phyloP scores from a whole-genome alignment of 768 basidiomycete species.

The Boletus reticulatus region DNA sequence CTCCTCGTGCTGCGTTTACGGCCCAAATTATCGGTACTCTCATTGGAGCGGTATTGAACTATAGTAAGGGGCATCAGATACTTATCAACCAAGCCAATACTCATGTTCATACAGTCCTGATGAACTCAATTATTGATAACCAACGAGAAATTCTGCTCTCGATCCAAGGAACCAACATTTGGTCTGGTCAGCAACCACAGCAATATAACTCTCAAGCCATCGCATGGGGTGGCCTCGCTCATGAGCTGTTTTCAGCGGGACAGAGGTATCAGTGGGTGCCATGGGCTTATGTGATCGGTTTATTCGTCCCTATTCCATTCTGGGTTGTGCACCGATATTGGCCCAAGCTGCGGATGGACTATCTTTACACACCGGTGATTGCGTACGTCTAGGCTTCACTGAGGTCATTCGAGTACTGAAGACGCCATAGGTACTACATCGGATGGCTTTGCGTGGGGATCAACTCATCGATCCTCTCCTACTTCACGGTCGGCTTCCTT shows the following conservation, averaged over 20 bases:
- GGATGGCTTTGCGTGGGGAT: slow-evolving; percentile 50
- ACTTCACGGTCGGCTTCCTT: slow-evolving; percentile 49
- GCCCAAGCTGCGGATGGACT: slow-evolving; percentile 31
- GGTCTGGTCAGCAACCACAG: slow-evolving; percentile 33
- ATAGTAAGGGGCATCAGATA: slow-evolving; percentile 49
- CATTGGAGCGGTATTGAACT: slow-evolving; percentile 35
- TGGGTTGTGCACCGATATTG: slow-evolving; percentile 37
- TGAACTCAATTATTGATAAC: slow-evolving; percentile 55
- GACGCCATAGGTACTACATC: slow-evolving; percentile 33
- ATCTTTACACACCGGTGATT: slow-evolving; percentile 35
- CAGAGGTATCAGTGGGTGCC: slow-evolving; percentile 41
- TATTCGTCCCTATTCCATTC: slow-evolving; percentile 41
- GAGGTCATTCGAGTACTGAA: slow-evolving; percentile 1
- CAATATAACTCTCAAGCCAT: slow-evolving; percentile 35
- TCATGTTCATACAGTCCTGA: slow-evolving; percentile 32
- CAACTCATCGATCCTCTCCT: slow-evolving; percentile 48
- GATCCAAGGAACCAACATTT: slow-evolving; percentile 47
- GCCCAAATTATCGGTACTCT: slow-evolving; percentile 47
- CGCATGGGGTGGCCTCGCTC: slow-evolving; percentile 41
- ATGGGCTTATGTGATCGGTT: slow-evolving; percentile 33
- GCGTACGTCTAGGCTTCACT: slow-evolving; percentile 12
- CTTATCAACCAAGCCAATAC: slow-evolving; percentile 45
- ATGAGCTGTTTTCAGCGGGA: slow-evolving; percentile 32
- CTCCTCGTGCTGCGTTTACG: slow-evolving; percentile 62
- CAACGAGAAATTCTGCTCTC: slow-evolving; percentile 53